These are phyloP conservation scores for Globisporangium ultimum DNA, from an alignment of 352 stramenopile genomes.

Conservation along the genomic window DNA sequence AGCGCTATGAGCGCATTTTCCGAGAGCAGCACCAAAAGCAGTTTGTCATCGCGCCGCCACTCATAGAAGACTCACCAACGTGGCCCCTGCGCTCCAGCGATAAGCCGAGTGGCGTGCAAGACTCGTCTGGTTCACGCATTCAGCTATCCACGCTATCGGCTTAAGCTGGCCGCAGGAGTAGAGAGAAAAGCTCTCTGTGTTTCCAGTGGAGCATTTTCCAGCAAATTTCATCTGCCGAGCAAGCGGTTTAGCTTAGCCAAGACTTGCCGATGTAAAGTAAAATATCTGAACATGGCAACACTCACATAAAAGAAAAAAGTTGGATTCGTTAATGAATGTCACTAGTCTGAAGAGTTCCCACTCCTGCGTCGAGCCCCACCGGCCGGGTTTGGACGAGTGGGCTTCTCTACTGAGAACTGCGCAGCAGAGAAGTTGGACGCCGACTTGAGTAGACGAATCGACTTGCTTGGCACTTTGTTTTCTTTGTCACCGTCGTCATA, in stretches of 20 bases:
- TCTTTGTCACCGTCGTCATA: slow-evolving; percentile 75
- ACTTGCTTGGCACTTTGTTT: slow-evolving; percentile 11
- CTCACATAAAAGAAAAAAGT: not conserved
- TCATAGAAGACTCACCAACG: not conserved
- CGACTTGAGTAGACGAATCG: slow-evolving; percentile 22
- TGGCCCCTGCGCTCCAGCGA: not conserved
- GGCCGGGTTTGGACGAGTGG: slow-evolving; percentile 23
- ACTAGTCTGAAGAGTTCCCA: slow-evolving; percentile 46
- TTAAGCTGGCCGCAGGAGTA: not conserved
- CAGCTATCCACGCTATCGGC: slow-evolving; percentile 11
- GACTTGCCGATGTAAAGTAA: too few species aligned
- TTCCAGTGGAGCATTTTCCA: too few species aligned
- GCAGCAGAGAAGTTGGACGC: slow-evolving; percentile 44
- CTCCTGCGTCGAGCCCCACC: slow-evolving; percentile 34
- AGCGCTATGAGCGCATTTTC: slow-evolving; percentile 29
- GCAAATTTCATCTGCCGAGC: too few species aligned
- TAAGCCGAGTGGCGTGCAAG: not conserved
- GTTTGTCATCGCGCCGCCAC: not conserved
- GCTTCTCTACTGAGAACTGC: slow-evolving; percentile 31
- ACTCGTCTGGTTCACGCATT: not conserved
- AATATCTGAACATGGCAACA: slow-evolving; percentile 6
- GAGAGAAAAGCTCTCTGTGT: not conserved
- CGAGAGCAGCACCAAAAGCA: slow-evolving; percentile 14
- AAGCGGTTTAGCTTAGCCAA: too few species aligned
- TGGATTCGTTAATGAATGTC: not conserved